phyloP scores from a whole-genome alignment of 345 rosid genomes.

The Turnera subulata region DNA sequence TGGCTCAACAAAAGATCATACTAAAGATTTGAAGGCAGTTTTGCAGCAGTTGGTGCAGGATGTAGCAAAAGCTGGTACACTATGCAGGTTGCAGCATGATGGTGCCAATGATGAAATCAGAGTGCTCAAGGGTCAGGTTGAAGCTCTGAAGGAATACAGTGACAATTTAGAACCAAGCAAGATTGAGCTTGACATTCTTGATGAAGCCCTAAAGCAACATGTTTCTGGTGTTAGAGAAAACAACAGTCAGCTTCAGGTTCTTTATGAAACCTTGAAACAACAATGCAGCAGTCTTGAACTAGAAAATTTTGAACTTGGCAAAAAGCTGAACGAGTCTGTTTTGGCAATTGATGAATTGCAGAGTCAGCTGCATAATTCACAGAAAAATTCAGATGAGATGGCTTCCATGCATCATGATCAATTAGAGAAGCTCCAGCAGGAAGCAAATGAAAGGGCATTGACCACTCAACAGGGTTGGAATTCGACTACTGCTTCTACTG shows the following conservation, averaged over 20 bases:
- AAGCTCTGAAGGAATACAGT: conserved; percentile 43
- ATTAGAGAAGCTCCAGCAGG: conserved; percentile 51
- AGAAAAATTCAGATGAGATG: conserved; percentile 40
- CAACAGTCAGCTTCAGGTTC: conserved; percentile 45
- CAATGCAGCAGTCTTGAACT: conserved; percentile 37
- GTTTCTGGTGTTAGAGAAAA: conserved; percentile 33
- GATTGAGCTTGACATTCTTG: conserved; percentile 56
- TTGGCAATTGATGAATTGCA: conserved; percentile 48
- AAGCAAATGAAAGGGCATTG: conserved; percentile 44
- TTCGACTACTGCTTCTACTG: conserved; percentile 35
- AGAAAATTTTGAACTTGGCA: conserved; percentile 47
- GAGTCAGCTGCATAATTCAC: conserved; percentile 50
- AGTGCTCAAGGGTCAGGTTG: conserved; percentile 43
- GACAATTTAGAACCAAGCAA: conserved; percentile 46
- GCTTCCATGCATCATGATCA: conserved; percentile 38
- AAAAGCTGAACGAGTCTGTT: conserved; percentile 37
- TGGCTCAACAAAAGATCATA: conserved; percentile 39
- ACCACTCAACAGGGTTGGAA: conserved; percentile 52
- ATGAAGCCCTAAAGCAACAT: conserved; percentile 57
- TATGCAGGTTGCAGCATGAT: conserved; percentile 40
- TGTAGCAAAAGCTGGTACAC: conserved; percentile 38
- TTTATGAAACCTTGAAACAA: conserved; percentile 39
- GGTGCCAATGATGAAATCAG: conserved; percentile 30
- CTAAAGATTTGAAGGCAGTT: conserved; percentile 47
- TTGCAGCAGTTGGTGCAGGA: conserved; percentile 49